Conservation (phyloP, 257 asterid genomes). For the Nicotiana noctiflora region DNA sequence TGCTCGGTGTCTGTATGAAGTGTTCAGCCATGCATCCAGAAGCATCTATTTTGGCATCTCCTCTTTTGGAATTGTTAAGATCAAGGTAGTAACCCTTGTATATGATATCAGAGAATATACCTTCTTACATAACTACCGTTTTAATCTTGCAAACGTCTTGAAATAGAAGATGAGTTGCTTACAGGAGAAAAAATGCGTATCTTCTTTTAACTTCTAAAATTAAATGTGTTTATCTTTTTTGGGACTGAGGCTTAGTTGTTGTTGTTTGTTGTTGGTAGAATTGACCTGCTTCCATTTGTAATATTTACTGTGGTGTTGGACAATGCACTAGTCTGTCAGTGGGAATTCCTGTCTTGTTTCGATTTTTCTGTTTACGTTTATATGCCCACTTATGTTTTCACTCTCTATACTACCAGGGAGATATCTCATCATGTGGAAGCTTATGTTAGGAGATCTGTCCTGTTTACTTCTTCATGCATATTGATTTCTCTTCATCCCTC, state of each 20-base stretch:
- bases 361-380: background rate
- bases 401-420: slow-evolving; percentile 41
- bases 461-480: slow-evolving; percentile 81
- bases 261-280: background rate
- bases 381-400: background rate
- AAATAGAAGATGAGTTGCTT: background rate
- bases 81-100: slow-evolving; percentile 44
- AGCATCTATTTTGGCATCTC: slow-evolving; percentile 80
- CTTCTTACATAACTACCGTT: background rate
- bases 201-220: background rate
- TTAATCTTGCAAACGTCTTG: background rate
- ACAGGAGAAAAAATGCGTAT: background rate
- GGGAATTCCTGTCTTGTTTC: background rate
- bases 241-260: too few species aligned
- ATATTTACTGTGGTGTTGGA: background rate
- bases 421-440: slow-evolving; percentile 78
- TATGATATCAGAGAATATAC: background rate
- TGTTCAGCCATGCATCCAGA: slow-evolving; percentile 97
- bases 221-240: background rate
- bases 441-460: slow-evolving; percentile 82
- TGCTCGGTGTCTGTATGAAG: slow-evolving; percentile 88
- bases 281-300: slow-evolving; percentile 8
- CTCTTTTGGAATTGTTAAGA: slow-evolving; percentile 80
- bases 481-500: slow-evolving; percentile 84
- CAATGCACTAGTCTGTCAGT: background rate